A percentile compares a stretch with the other conserved stretches of the same genome.
These are phyloP conservation scores for Penicillium simplicissimum DNA, from an alignment of 495 filamentous ascomycete genomes.

Conservation along the genomic window DNA sequence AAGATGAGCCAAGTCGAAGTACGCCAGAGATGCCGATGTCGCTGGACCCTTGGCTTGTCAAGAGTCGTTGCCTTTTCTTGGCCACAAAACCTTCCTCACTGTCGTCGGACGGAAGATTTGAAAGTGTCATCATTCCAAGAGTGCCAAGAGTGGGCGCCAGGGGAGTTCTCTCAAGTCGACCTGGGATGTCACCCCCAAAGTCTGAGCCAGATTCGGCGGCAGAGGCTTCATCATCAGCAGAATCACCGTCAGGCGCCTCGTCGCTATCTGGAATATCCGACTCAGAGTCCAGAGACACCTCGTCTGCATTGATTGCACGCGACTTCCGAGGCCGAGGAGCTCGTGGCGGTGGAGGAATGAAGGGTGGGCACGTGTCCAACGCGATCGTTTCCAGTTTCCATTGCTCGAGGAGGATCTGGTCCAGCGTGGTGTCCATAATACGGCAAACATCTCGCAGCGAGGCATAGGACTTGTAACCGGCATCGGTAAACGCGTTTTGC, in stretches of 20 bases:
- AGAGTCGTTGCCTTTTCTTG: constrained; percentile 9
- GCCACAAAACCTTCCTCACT: constrained; percentile 5
- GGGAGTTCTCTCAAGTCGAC: background rate
- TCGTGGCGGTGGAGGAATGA: constrained; percentile 32
- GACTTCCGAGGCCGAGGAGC: constrained; percentile 17
- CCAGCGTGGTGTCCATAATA: constrained; percentile 63
- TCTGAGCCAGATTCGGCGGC: background rate
- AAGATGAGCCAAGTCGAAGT: background rate
- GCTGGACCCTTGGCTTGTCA: background rate
- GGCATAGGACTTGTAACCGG: constrained; percentile 48
- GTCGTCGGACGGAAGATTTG: background rate
- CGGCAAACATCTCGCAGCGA: constrained; percentile 53
- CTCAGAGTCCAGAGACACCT: background rate
- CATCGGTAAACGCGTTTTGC: constrained; percentile 47
- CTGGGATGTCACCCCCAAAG: background rate
- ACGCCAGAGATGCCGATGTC: background rate
- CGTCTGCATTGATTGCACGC: constrained; percentile 26
- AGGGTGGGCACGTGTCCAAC: constrained; percentile 51
- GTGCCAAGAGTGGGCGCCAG: background rate
- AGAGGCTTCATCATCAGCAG: background rate
- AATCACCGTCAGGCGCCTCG: background rate
- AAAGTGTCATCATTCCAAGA: too few species aligned
- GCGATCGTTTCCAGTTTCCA: constrained; percentile 65
- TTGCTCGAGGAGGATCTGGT: constrained; percentile 50
- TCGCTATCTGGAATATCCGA: background rate